These are phyloP conservation scores for Aureobasidium sp. DNA, from an alignment of 2,329 filamentous ascomycete species.

Conservation along the genomic window DNA sequence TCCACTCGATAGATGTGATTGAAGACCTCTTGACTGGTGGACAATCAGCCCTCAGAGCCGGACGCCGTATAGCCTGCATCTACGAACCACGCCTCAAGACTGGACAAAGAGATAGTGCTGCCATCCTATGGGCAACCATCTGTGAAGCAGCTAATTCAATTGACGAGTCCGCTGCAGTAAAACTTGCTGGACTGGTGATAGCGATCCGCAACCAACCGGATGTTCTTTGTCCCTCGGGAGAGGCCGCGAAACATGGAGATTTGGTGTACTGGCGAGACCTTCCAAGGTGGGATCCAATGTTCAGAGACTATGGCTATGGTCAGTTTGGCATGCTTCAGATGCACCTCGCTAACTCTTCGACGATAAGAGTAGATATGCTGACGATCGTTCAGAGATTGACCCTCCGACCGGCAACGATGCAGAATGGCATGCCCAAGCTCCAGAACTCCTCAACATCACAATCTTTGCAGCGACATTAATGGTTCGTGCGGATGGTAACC, in stretches of 20 bases:
- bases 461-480: not conserved
- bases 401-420: not conserved
- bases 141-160: not conserved
- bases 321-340: not conserved
- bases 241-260: not conserved
- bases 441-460: not conserved
- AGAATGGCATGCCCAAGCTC: slow-evolving; percentile 3
- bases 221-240: not conserved
- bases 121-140: not conserved
- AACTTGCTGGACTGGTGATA: not conserved
- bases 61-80: not conserved
- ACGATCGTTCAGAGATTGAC: not conserved
- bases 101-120: not conserved
- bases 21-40: not conserved
- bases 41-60: not conserved
- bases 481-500: not conserved
- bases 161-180: not conserved
- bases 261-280: not conserved
- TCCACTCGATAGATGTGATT: not conserved
- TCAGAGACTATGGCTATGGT: not conserved
- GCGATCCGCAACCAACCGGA: not conserved
- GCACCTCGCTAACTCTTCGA: not conserved
- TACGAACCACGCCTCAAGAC: not conserved
- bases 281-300: not conserved
- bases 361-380: not conserved